A percentile compares a stretch with the other conserved stretches of the same genome.
Evolutionary conservation across 192 early-diverging fungal species (phyloP).

Genomic region (Lunasporangiospora selenospora): DNA sequence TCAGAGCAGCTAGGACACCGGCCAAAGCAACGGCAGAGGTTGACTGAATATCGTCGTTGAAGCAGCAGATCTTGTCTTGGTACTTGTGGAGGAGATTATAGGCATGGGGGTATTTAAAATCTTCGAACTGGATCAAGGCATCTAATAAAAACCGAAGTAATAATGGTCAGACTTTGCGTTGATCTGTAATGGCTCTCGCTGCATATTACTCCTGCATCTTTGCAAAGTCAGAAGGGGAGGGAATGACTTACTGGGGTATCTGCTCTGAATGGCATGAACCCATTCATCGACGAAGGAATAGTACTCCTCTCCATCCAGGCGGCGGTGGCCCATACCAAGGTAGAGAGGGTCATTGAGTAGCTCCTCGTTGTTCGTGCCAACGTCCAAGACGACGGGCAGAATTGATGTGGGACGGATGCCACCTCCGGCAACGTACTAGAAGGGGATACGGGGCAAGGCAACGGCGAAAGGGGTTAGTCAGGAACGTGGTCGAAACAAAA

Average conservation of each 20-base stretch:
- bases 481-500: too few species aligned
- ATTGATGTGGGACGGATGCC: conserved; percentile 88
- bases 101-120: conserved; percentile 73
- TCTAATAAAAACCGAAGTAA: conserved; percentile 77
- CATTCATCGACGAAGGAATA: conserved; percentile 61
- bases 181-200: too few species aligned
- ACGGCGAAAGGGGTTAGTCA: too few species aligned
- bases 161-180: too few species aligned
- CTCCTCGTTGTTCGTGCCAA: conserved; percentile 88
- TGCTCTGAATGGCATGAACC: conserved; percentile 57
- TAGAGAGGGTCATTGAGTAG: conserved; percentile 89
- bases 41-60: conserved; percentile 98
- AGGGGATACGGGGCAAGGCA: too few species aligned
- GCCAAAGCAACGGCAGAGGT: conserved; percentile 96
- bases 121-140: conserved; percentile 95
- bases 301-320: conserved; percentile 65
- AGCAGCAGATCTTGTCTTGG: conserved; percentile 78
- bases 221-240: conserved; percentile 76
- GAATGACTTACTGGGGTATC: conserved; percentile 58
- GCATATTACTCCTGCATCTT: conserved; percentile 76
- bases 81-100: conserved; percentile 86
- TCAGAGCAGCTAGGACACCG: conserved; percentile 87
- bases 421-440: conserved; percentile 86
- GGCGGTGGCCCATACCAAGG: conserved; percentile 77
- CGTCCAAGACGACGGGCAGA: conserved; percentile 90